phyloP scores from a whole-genome alignment of 2,329 filamentous ascomycete genomes.

The Ilyonectria sp. region DNA sequence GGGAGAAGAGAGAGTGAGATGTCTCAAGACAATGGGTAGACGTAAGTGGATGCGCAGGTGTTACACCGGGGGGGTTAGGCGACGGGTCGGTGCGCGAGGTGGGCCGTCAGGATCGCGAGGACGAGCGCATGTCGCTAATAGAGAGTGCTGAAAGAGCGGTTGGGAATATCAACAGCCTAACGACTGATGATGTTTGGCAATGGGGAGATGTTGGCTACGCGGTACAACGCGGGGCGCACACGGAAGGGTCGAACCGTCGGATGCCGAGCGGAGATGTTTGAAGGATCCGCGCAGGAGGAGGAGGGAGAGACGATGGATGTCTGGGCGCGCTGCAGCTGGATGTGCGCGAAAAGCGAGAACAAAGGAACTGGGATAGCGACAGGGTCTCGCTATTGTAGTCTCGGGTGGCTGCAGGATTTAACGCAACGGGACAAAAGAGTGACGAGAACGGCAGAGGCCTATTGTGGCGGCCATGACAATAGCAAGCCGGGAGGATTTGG shows the following conservation, averaged over 20 bases:
- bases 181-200: not conserved
- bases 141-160: conserved; percentile 16
- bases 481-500: conserved; percentile 22
- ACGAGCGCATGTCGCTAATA: conserved; percentile 28
- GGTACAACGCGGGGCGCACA: not conserved
- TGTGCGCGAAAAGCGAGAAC: conserved; percentile 2
- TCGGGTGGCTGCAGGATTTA: conserved; percentile 23
- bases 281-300: not conserved
- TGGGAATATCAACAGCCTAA: conserved; percentile 3
- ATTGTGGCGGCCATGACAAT: conserved; percentile 34
- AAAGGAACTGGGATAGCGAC: conserved; percentile 20
- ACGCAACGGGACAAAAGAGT: conserved; percentile 41
- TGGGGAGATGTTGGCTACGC: not conserved
- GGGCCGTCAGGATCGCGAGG: conserved; percentile 25
- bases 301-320: not conserved
- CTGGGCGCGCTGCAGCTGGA: not conserved
- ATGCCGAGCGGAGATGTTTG: not conserved
- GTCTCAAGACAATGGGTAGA: conserved; percentile 14
- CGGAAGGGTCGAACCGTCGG: not conserved
- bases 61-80: conserved; percentile 29
- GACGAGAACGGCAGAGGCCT: conserved; percentile 35
- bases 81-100: conserved; percentile 29
- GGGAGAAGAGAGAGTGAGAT: conserved; percentile 34
- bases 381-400: conserved; percentile 33
- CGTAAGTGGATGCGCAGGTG: conserved; percentile 20